Evolutionary conservation across 768 basidiomycete genomes (phyloP).

Genomic region (Tulasnella calospora): DNA sequence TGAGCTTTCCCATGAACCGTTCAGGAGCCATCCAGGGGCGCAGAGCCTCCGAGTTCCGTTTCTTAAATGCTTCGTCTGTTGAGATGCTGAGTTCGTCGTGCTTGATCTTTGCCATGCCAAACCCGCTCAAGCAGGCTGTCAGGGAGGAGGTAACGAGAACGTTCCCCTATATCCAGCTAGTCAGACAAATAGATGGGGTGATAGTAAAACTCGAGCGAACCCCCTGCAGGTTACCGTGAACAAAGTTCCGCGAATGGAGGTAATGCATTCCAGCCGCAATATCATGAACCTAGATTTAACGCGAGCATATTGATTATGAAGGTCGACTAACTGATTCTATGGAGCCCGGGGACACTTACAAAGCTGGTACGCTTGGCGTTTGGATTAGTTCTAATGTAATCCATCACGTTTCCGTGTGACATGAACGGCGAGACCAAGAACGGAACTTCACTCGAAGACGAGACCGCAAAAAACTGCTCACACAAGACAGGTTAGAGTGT

Average conservation of each 20-base stretch:
- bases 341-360: neutral
- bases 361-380: neutral
- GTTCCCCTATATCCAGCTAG: neutral
- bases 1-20: neutral
- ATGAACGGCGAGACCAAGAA: neutral
- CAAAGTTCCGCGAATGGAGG: neutral
- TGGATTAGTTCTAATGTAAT: neutral
- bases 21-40: conserved; percentile 1
- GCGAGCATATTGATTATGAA: neutral
- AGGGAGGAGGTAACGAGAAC: neutral
- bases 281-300: neutral
- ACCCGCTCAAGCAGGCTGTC: neutral
- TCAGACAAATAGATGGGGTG: neutral
- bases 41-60: neutral
- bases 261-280: neutral
- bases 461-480: neutral
- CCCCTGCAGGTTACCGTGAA: neutral
- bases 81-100: neutral
- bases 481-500: neutral
- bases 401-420: neutral
- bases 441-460: neutral
- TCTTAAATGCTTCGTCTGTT: neutral
- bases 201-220: neutral
- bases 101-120: neutral
- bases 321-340: no score